Evolutionary conservation across 208 protist genomes (phyloP), one percentile per base, ranked within the genome.

Genomic region (Acanthamoeba lenticulata): DNA sequence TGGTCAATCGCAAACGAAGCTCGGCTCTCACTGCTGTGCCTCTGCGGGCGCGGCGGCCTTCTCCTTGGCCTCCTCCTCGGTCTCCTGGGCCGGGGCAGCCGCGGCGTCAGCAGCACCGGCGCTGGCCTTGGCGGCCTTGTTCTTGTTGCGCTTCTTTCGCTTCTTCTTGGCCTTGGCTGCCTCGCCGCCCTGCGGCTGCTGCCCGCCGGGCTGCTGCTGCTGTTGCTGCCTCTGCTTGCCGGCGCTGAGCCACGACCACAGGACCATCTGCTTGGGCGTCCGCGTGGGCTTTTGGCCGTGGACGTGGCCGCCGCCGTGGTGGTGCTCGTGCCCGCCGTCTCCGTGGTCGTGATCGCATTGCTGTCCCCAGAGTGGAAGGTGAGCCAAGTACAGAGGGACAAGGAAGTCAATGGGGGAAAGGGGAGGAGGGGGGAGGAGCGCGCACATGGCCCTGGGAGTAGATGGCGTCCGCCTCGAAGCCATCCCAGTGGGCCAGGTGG

Each of bases 281-380:
- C 74, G 74, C 42, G 74, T 85, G 4, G 74, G 74, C 74, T 85
- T 2, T 29, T 85, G 74, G 1, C 74, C 74, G 44, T 85, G 74
- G 19, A 85, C 74, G 21, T 85, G 74, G 2, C 74, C 74, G 44
- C 36, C 27, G 44, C 44, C 44, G 32, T 85, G 74, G 74, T 29
- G 17, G n/a, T 85, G 74, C n/a, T 85, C n/a, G 74, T 85, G 74
- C 44, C 55, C 44, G 13, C 44, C 74, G 6, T 85, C 74, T 21
- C 74, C 74, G 44, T 85, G 74, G 44, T 85, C 74, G 74, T 85
- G 74, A 36, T 85, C 74, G 44, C 74, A 85, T 85, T 85, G 74
- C 74, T 85, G 15, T n/a, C n/a, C 57, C 11, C 57, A n/a, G 52
- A 60, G 52, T 24, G 19, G 32, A 1, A 38, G 0, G 1, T 15